Percentiles rank a stretch among this genome's conserved stretches.
These are phyloP conservation scores for Penicillium corylophilum DNA, from an alignment of 2,329 filamentous ascomycete species.

Conservation along the genomic window DNA sequence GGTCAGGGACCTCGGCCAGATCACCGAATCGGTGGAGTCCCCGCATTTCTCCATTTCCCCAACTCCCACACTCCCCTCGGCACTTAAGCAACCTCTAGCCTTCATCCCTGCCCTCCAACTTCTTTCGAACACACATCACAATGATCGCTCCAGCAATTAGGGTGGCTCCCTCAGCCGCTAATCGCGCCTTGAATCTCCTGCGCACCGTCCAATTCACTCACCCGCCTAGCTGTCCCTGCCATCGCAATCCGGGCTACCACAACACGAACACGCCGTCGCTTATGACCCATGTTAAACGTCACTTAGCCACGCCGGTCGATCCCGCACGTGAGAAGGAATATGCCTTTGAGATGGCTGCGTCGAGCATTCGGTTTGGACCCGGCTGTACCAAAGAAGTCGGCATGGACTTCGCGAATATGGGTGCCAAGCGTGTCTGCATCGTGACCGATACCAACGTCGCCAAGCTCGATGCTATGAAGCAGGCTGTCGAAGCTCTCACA, in stretches of 20 bases:
- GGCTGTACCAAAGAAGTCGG: slow-evolving; percentile 94
- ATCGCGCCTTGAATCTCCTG: slow-evolving; percentile 60
- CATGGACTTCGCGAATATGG: slow-evolving; percentile 95
- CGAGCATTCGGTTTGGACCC: slow-evolving; percentile 88
- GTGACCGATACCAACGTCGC: slow-evolving; percentile 84
- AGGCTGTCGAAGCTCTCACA: slow-evolving; percentile 77
- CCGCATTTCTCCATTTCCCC: slow-evolving; percentile 22
- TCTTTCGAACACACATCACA: slow-evolving; percentile 1
- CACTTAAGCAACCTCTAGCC: slow-evolving; percentile 4
- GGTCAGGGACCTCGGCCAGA: slow-evolving; percentile 19
- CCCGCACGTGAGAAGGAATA: slow-evolving; percentile 81
- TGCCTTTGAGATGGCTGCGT: slow-evolving; percentile 98
- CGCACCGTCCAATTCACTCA: slow-evolving; percentile 89
- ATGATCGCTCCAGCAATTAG: slow-evolving; percentile 44
- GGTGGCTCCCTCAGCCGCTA: slow-evolving; percentile 48
- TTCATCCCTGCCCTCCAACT: slow-evolving; percentile 1
- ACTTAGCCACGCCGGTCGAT: slow-evolving; percentile 75
- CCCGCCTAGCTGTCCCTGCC: slow-evolving; percentile 85
- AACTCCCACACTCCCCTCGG: slow-evolving; percentile 15
- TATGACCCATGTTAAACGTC: slow-evolving; percentile 56
- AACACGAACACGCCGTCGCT: slow-evolving; percentile 58
- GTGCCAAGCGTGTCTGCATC: slow-evolving; percentile 80
- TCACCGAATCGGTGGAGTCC: slow-evolving; percentile 19
- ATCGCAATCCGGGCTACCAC: slow-evolving; percentile 81
- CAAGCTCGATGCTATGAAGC: slow-evolving; percentile 83